Evolutionary conservation across 371 early-diverging fungal species (phyloP), one percentile per base, ranked within the genome.

Genomic region (Actinomortierella wolfii): DNA sequence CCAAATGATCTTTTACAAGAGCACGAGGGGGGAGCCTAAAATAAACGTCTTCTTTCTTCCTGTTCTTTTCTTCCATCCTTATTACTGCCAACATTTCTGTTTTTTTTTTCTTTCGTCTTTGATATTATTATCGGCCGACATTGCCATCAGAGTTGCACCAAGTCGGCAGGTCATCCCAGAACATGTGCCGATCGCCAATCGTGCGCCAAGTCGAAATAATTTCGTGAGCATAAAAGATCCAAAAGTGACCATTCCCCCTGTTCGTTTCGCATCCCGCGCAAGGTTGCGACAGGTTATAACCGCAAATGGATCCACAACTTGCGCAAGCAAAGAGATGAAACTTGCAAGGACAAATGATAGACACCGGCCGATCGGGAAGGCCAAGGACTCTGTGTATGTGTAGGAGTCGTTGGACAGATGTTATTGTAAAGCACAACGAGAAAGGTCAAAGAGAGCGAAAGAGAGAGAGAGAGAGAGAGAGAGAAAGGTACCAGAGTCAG

Each of bases 241-340:
- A 73, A 41, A 73, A 73, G 51, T 73, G 73, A 6, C 73, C 73
- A 34, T 73, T 73, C n/a, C 73, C 73, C 17, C 73, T 58, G 57
- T 73, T 73, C 9, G 73, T 73, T 53, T 71, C 73, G 49, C 73
- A 71, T 5, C 73, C 73, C 25, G 73, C 41, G 24, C 73, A 71
- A 1, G 73, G 73, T 23, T 71, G 73, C 29, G 66, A 65, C 7
- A 71, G 56, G 52, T 71, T 71, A 40, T 71, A 71, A 15, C 73
- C 73, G 28, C 73, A 71, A 3, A 71, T 53, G 20, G 62, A 59
- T 40, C 73, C 73, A 42, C 73, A 71, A 54, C 66, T 71, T 17
- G 66, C 73, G 28, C 73, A 71, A 0, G 73, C 73, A 58, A 71
- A 71, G 40, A 71, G 62, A 51, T 71, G 73, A 50, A 71, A 71